phyloP scores from a whole-genome alignment of 192 early-diverging fungal species.

The Dimargaris xerosporica region DNA sequence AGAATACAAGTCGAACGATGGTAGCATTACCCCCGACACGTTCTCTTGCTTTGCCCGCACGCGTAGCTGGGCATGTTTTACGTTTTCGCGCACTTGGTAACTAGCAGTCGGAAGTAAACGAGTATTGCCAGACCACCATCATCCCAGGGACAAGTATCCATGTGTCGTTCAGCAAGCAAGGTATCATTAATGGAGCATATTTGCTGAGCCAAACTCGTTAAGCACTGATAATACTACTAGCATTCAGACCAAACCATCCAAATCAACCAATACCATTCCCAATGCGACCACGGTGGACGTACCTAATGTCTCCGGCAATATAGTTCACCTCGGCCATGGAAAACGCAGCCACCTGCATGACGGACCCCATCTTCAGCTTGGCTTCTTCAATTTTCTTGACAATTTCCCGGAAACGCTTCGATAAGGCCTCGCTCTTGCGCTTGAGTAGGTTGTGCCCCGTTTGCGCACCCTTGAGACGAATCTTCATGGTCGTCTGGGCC shows the following conservation, averaged over 20 bases:
- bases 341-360: slow-evolving; percentile 96
- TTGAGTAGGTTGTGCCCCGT: slow-evolving; percentile 96
- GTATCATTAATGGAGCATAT: too few species aligned
- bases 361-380: slow-evolving; percentile 96
- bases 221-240: too few species aligned
- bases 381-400: slow-evolving; percentile 96
- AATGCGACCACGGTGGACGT: too few species aligned
- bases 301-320: slow-evolving; percentile 91
- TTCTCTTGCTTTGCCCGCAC: slow-evolving; percentile 91
- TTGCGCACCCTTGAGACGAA: slow-evolving; percentile 89
- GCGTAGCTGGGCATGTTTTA: slow-evolving; percentile 79
- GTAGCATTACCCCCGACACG: slow-evolving; percentile 92
- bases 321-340: slow-evolving; percentile 96
- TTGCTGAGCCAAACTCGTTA: too few species aligned
- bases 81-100: slow-evolving; percentile 91
- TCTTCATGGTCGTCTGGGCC: slow-evolving; percentile 93
- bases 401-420: slow-evolving; percentile 86
- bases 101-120: too few species aligned
- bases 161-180: too few species aligned
- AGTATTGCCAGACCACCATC: too few species aligned
- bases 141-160: too few species aligned
- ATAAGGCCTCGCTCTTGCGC: slow-evolving; percentile 93
- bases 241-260: too few species aligned
- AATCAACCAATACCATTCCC: too few species aligned
- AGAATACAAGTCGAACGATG: slow-evolving; percentile 69